Evolutionary conservation across 768 basidiomycete genomes (phyloP).

Genomic region (Cantharellus anzutake): DNA sequence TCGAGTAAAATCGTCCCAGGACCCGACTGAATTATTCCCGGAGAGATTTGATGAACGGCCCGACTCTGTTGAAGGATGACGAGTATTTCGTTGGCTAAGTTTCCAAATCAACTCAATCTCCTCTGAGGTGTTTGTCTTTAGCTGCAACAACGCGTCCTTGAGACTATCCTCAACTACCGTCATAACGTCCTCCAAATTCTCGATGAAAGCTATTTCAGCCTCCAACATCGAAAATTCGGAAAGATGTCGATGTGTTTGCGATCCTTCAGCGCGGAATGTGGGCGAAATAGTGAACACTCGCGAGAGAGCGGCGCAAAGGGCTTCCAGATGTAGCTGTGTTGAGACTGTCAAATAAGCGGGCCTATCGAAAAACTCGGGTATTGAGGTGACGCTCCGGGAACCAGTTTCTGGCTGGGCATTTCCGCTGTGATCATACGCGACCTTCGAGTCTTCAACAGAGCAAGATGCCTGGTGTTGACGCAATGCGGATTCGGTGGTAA

Average conservation of each 20-base stretch:
- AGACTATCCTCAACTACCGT: constrained; percentile 35
- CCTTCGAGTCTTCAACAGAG: not conserved
- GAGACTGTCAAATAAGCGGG: constrained; percentile 85
- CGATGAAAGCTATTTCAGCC: constrained; percentile 63
- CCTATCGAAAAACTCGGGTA: constrained; percentile 48
- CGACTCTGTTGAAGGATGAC: constrained; percentile 9
- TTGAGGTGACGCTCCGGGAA: constrained; percentile 8
- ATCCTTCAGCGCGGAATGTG: constrained; percentile 85
- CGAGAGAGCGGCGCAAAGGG: constrained; percentile 53
- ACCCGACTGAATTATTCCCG: constrained; percentile 6
- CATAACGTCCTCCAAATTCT: constrained; percentile 32
- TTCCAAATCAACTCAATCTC: not conserved
- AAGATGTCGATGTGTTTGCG: constrained; percentile 76
- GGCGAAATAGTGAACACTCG: constrained; percentile 87
- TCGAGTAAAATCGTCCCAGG: not conserved
- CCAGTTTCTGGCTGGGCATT: constrained; percentile 2
- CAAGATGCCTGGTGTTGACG: constrained; percentile 7
- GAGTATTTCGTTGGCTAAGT: not conserved
- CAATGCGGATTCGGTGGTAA: constrained; percentile 24
- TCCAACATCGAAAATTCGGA: constrained; percentile 99
- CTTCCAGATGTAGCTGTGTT: constrained; percentile 89
- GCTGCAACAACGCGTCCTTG: constrained; percentile 20
- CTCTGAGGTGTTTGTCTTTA: constrained; percentile 8
- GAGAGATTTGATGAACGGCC: constrained; percentile 14
- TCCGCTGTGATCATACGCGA: not conserved